These are phyloP conservation scores for Nevesoporus exiguus DNA, from an alignment of 768 basidiomycete species.

Conservation along the genomic window DNA sequence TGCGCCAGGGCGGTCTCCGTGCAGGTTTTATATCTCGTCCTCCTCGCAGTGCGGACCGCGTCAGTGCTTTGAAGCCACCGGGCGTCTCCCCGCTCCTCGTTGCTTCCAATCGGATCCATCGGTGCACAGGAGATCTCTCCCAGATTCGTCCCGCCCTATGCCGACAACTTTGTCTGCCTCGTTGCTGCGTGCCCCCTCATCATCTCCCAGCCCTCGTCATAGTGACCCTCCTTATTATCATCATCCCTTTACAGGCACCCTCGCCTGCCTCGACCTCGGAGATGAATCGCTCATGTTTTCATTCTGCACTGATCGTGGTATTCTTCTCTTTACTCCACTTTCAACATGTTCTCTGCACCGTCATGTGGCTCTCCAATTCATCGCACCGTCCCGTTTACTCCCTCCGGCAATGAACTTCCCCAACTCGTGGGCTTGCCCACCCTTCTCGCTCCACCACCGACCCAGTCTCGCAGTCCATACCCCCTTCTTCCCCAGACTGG, in stretches of 20 bases:
- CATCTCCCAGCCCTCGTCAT: conserved; percentile 15
- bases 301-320: conserved; percentile 25
- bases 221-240: conserved; percentile 21
- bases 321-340: conserved; percentile 27
- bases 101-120: conserved; percentile 11
- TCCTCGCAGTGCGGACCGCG: conserved; percentile 13
- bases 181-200: conserved; percentile 13
- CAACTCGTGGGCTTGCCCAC: neutral
- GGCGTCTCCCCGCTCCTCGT: conserved; percentile 20
- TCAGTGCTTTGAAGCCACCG: neutral
- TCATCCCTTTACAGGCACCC: conserved; percentile 19
- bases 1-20: conserved; percentile 23
- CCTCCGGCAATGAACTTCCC: conserved; percentile 26
- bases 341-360: conserved; percentile 28
- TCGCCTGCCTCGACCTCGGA: conserved; percentile 31
- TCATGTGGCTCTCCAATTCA: conserved; percentile 20
- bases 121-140: conserved; percentile 5
- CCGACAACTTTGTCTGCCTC: conserved; percentile 24
- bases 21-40: conserved; percentile 32
- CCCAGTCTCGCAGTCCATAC: conserved; percentile 1
- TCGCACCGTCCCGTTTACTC: conserved; percentile 9
- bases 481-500: neutral
- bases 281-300: conserved; percentile 34
- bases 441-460: conserved; percentile 5
- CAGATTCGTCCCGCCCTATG: conserved; percentile 14